Conservation (phyloP, 2,329 filamentous ascomycete genomes). For the Colletotrichum graminicola region DNA sequence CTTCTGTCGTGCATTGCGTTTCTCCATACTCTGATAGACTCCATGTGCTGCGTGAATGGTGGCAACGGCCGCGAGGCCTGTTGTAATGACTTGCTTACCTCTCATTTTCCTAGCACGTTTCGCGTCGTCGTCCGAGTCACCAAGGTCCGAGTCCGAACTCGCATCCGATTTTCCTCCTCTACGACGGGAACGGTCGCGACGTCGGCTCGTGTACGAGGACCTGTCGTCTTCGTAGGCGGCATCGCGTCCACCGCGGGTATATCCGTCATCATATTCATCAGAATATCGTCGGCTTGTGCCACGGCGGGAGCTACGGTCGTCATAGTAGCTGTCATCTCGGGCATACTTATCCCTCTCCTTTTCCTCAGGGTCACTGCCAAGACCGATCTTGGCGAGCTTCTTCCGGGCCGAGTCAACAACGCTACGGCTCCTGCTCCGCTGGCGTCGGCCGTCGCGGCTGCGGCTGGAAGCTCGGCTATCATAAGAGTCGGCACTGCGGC, state of each 20-base stretch:
- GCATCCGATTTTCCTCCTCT: slow-evolving; percentile 60
- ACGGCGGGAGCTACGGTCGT: slow-evolving; percentile 54
- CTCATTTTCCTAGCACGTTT: slow-evolving; percentile 67
- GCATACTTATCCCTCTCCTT: slow-evolving; percentile 53
- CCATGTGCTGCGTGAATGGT: slow-evolving; percentile 71
- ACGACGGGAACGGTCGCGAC: slow-evolving; percentile 51
- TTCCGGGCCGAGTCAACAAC: slow-evolving; percentile 73
- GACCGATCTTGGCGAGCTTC: slow-evolving; percentile 70
- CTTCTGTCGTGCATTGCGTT: slow-evolving; percentile 64
- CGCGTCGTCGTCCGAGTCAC: slow-evolving; percentile 69
- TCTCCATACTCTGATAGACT: slow-evolving; percentile 70
- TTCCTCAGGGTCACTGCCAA: slow-evolving; percentile 63
- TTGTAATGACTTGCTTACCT: slow-evolving; percentile 72
- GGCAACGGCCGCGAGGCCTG: slow-evolving; percentile 68
- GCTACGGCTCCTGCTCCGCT: slow-evolving; percentile 71
- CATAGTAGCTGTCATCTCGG: slow-evolving; percentile 60
- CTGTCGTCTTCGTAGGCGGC: slow-evolving; percentile 62
- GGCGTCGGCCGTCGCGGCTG: slow-evolving; percentile 41
- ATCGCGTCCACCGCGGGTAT: slow-evolving; percentile 55
- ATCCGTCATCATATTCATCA: slow-evolving; percentile 62
- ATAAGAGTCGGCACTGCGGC: slow-evolving; percentile 61
- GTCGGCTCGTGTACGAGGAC: slow-evolving; percentile 56
- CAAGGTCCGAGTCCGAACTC: slow-evolving; percentile 66
- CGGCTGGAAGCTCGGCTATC: slow-evolving; percentile 51
- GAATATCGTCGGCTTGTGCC: slow-evolving; percentile 54